Conservation (phyloP, 768 basidiomycete species). For the Boletus rubescentipes region DNA sequence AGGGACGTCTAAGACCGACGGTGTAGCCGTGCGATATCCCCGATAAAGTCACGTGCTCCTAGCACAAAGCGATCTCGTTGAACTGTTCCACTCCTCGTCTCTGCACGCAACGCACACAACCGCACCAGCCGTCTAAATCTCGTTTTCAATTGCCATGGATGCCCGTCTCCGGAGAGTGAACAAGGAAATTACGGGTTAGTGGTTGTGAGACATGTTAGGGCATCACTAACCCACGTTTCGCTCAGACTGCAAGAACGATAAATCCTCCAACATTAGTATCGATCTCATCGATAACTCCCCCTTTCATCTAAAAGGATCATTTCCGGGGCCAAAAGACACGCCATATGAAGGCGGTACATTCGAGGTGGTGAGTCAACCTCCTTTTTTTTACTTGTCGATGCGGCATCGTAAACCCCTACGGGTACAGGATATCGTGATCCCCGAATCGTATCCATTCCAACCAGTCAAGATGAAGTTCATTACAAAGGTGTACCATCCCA, state of each 20-base stretch:
- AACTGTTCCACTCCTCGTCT: background rate
- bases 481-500: constrained; percentile 95
- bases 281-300: constrained; percentile 87
- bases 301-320: constrained; percentile 89
- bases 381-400: constrained; percentile 1
- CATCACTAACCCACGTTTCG: constrained; percentile 10
- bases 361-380: constrained; percentile 68
- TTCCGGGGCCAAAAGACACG: constrained; percentile 89
- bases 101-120: background rate
- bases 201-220: background rate
- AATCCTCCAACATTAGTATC: constrained; percentile 81
- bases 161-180: constrained; percentile 87
- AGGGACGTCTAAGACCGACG: background rate
- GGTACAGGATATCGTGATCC: constrained; percentile 84
- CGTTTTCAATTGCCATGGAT: constrained; percentile 57
- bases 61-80: constrained; percentile 1
- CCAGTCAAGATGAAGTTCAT: constrained; percentile 99
- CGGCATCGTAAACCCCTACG: constrained; percentile 1
- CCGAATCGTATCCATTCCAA: constrained; percentile 88
- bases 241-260: constrained; percentile 93
- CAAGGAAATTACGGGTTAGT: constrained; percentile 86
- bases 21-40: background rate
- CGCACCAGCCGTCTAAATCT: background rate
- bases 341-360: constrained; percentile 92
- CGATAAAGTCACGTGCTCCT: constrained; percentile 27